Evolutionary conservation across 257 asterid genomes (phyloP).

Genomic region (Nicotiana tabacum): DNA sequence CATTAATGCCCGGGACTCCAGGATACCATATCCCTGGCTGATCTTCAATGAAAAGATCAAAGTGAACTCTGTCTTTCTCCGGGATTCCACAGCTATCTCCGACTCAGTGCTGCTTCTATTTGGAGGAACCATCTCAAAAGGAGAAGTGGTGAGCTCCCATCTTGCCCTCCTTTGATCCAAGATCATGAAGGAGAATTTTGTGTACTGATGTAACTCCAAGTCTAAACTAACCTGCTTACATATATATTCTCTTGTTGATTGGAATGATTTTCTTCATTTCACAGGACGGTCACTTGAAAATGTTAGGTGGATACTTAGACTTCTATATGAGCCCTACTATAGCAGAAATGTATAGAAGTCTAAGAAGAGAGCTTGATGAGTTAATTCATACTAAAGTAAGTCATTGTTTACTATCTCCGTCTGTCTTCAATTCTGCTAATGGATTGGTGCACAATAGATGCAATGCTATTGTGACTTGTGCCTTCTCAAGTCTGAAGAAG

Average conservation of each 20-base stretch:
- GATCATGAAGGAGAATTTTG: neutral
- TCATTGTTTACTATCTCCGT: slow-evolving; percentile 8
- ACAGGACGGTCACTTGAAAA: slow-evolving; percentile 84
- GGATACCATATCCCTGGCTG: slow-evolving; percentile 88
- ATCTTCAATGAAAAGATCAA: slow-evolving; percentile 90
- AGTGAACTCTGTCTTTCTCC: slow-evolving; percentile 80
- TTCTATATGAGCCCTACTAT: slow-evolving; percentile 67
- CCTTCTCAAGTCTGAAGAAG: neutral
- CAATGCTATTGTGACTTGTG: neutral
- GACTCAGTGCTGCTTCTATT: slow-evolving; percentile 85
- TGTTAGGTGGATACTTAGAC: slow-evolving; percentile 90
- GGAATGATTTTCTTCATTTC: slow-evolving; percentile 18
- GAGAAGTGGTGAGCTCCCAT: slow-evolving; percentile 42
- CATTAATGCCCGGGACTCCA: slow-evolving; percentile 64
- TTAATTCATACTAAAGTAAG: slow-evolving; percentile 74
- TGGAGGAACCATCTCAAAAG: slow-evolving; percentile 77
- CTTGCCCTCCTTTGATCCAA: neutral
- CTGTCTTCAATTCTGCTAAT: neutral
- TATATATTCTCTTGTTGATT: neutral
- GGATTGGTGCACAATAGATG: neutral
- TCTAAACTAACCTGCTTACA: neutral
- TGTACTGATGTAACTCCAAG: neutral
- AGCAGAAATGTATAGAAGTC: slow-evolving; percentile 60
- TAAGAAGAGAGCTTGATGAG: slow-evolving; percentile 74
- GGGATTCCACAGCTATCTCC: slow-evolving; percentile 90